These are phyloP conservation scores for Gossypium gossypioides DNA, from an alignment of 441 rosid genomes.

Conservation along the genomic window DNA sequence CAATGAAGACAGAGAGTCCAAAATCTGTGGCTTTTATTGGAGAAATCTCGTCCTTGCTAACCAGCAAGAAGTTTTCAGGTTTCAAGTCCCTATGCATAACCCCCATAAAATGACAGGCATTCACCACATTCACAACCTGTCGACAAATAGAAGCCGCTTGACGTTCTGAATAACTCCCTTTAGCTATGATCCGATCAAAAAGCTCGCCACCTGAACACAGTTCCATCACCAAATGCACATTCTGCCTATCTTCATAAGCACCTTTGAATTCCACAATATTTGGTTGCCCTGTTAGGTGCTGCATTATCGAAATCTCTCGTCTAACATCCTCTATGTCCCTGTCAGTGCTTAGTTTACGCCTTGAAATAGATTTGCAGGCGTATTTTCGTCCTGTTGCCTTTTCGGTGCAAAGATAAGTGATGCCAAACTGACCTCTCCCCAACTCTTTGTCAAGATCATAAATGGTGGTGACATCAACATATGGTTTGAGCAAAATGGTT, in stretches of 20 bases:
- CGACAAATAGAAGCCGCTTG: slow-evolving; percentile 45
- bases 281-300: slow-evolving; percentile 57
- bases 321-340: slow-evolving; percentile 43
- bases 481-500: slow-evolving; percentile 33
- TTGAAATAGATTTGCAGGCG: slow-evolving; percentile 58
- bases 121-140: slow-evolving; percentile 56
- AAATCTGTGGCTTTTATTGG: slow-evolving; percentile 49
- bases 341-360: slow-evolving; percentile 25
- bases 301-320: slow-evolving; percentile 44
- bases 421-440: slow-evolving; percentile 51
- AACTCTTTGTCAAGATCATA: slow-evolving; percentile 42
- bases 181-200: slow-evolving; percentile 49
- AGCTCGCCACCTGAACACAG: slow-evolving; percentile 64
- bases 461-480: slow-evolving; percentile 29
- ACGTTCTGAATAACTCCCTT: slow-evolving; percentile 44
- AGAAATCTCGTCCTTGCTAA: slow-evolving; percentile 28
- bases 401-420: slow-evolving; percentile 45
- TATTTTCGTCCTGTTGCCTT: slow-evolving; percentile 37
- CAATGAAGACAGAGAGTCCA: slow-evolving; percentile 58
- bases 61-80: slow-evolving; percentile 62
- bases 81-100: slow-evolving; percentile 59
- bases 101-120: slow-evolving; percentile 66
- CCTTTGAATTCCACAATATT: slow-evolving; percentile 59
- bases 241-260: slow-evolving; percentile 43
- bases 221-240: slow-evolving; percentile 51